Percentiles rank a stretch among this genome's conserved stretches.
phyloP scores from a whole-genome alignment of 1,284 basidiomycete genomes.

The Earliella scabrosa region DNA sequence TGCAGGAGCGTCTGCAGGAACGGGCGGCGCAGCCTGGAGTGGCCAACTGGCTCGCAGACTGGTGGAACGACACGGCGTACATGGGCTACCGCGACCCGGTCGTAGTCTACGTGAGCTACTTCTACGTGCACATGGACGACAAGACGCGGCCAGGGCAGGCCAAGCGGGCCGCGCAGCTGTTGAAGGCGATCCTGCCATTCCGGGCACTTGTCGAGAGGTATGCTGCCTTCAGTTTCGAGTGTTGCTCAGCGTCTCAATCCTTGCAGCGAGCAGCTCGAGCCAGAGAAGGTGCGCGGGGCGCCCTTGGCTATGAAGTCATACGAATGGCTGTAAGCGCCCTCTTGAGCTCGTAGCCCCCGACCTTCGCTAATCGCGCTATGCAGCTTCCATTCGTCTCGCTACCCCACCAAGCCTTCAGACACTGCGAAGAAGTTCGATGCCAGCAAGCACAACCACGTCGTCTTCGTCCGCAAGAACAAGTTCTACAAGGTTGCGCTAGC shows the following conservation, averaged over 20 bases:
- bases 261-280: constrained; percentile 78
- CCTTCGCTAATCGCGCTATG: background rate
- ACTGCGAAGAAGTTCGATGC: constrained; percentile 85
- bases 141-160: constrained; percentile 57
- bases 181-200: constrained; percentile 87
- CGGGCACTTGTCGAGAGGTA: constrained; percentile 82
- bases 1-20: constrained; percentile 83
- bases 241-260: background rate
- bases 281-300: constrained; percentile 83
- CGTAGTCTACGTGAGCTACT: constrained; percentile 95
- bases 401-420: constrained; percentile 86
- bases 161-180: constrained; percentile 76
- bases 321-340: constrained; percentile 77
- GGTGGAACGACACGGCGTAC: constrained; percentile 97
- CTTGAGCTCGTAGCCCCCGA: background rate
- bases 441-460: constrained; percentile 81
- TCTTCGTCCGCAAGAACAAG: constrained; percentile 90
- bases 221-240: constrained; percentile 29
- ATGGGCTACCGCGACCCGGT: constrained; percentile 90
- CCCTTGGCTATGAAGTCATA: constrained; percentile 97
- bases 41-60: constrained; percentile 91
- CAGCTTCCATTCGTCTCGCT: constrained; percentile 89
- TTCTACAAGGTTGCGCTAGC: constrained; percentile 84
- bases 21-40: constrained; percentile 66
- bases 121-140: constrained; percentile 88